Conservation (phyloP, 23 red algal species). For the Agarophyton chilense region DNA sequence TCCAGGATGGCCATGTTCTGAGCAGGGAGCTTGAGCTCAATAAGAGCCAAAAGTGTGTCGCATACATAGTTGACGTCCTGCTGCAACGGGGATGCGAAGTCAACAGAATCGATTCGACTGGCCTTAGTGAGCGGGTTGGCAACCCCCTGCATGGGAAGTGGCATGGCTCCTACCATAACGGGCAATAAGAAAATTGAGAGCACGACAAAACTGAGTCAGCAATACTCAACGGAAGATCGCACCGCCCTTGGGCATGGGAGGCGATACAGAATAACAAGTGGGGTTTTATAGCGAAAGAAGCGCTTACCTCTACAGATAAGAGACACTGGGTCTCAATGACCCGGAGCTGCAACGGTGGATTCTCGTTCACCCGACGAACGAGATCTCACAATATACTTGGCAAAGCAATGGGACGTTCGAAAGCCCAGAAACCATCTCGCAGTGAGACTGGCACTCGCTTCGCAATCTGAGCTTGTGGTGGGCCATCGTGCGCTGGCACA, state of each 20-base stretch:
- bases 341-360: no score
- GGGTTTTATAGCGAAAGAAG: no score
- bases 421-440: neutral
- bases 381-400: no score
- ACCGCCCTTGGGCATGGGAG: no score
- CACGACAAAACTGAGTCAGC: no score
- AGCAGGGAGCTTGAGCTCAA: constrained; percentile 34
- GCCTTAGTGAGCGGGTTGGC: constrained; percentile 51
- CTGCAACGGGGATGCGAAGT: constrained; percentile 82
- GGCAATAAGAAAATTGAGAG: neutral
- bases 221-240: no score
- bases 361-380: no score
- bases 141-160: constrained; percentile 50
- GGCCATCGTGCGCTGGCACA: neutral
- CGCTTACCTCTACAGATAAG: no score
- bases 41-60: constrained; percentile 44
- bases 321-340: no score
- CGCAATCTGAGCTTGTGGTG: neutral
- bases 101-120: constrained; percentile 78
- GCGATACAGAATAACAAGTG: no score
- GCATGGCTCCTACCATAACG: constrained; percentile 36
- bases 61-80: constrained; percentile 72
- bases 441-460: neutral
- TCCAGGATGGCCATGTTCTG: constrained; percentile 56
- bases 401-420: neutral